Evolutionary conservation across 2,329 filamentous ascomycete species (phyloP).

Genomic region (Colletotrichum tanaceti): DNA sequence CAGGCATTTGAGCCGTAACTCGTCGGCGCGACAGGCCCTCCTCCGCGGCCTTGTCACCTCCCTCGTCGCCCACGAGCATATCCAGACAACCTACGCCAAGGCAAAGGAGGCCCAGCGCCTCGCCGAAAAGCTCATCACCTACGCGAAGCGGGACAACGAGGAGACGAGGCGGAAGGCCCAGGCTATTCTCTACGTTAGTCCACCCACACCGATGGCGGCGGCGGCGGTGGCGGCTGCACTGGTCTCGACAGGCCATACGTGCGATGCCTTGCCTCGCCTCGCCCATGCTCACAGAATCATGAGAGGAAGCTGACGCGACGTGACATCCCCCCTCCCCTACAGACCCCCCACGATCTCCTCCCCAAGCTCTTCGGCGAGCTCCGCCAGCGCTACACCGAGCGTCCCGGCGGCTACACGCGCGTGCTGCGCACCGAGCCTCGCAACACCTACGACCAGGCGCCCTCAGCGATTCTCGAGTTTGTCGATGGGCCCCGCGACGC

Average conservation of each 20-base stretch:
- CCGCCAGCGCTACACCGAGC: conserved; percentile 78
- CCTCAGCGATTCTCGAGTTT: conserved; percentile 90
- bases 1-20: conserved; percentile 86
- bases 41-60: conserved; percentile 96
- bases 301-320: neutral
- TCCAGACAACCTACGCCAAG: conserved; percentile 95
- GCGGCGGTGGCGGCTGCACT: neutral
- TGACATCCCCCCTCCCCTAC: neutral
- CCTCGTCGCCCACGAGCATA: conserved; percentile 91
- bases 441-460: conserved; percentile 85
- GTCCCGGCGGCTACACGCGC: conserved; percentile 94
- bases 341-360: conserved; percentile 77
- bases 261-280: too few species aligned
- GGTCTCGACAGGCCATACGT: neutral
- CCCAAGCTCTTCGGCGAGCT: conserved; percentile 91
- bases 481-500: conserved; percentile 95
- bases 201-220: conserved; percentile 41
- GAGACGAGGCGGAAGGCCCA: conserved; percentile 80
- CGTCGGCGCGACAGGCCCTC: conserved; percentile 88
- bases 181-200: conserved; percentile 81
- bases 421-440: conserved; percentile 91
- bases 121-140: conserved; percentile 92
- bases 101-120: conserved; percentile 96
- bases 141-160: conserved; percentile 93
- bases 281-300: neutral